Percentiles rank a stretch among this genome's conserved stretches.
Conservation (phyloP, 306 rosid species). For the apple (Malus domestica) region DNA sequence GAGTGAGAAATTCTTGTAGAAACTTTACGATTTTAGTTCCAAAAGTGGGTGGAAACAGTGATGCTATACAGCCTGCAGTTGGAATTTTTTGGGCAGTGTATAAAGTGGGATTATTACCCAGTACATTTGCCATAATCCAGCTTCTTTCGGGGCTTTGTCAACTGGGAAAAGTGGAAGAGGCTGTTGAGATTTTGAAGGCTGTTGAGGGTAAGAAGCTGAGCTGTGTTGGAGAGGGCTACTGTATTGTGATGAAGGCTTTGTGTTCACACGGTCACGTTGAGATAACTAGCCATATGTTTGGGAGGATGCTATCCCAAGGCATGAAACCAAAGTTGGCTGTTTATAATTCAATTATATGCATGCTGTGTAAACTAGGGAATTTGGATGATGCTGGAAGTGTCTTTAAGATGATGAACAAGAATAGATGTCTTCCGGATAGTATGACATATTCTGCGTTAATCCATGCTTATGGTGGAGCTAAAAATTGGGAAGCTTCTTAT, state of each 20-base stretch:
- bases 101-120: slow-evolving; percentile 43
- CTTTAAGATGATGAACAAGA: slow-evolving; percentile 53
- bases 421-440: slow-evolving; percentile 53
- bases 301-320: slow-evolving; percentile 46
- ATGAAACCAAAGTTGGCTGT: slow-evolving; percentile 50
- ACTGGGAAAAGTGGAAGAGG: slow-evolving; percentile 45
- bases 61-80: slow-evolving; percentile 54
- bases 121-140: slow-evolving; percentile 50
- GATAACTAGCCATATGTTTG: slow-evolving; percentile 40
- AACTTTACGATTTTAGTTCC: slow-evolving; percentile 55
- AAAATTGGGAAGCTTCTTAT: slow-evolving; percentile 49
- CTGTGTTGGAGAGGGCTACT: slow-evolving; percentile 43
- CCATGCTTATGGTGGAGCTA: slow-evolving; percentile 44
- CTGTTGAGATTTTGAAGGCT: slow-evolving; percentile 39
- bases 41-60: slow-evolving; percentile 38
- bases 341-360: slow-evolving; percentile 48
- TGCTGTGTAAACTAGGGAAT: slow-evolving; percentile 59
- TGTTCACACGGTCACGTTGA: slow-evolving; percentile 39
- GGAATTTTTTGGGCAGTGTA: slow-evolving; percentile 45
- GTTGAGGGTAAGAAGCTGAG: slow-evolving; percentile 44
- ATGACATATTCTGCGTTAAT: slow-evolving; percentile 50
- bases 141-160: slow-evolving; percentile 57
- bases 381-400: slow-evolving; percentile 45
- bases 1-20: slow-evolving; percentile 35
- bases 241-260: slow-evolving; percentile 42